Percentiles rank a stretch among this genome's conserved stretches.
Evolutionary conservation across 176 grass and related monocot genomes (phyloP).

Genomic region (Oryza longistaminata): DNA sequence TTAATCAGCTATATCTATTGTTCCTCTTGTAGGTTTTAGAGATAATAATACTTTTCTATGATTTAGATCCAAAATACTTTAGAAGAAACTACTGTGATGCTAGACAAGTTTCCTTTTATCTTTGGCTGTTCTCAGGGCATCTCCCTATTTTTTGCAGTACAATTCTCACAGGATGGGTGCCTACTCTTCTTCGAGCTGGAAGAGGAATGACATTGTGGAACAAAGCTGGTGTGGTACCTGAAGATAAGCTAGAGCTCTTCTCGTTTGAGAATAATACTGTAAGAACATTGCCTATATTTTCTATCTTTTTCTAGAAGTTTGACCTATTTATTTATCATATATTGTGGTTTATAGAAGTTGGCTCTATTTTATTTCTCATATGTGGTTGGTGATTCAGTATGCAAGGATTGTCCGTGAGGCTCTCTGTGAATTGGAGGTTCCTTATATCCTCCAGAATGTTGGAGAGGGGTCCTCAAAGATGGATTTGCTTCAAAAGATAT

Average conservation of each 20-base stretch:
- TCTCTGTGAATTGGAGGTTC: slow-evolving; percentile 91
- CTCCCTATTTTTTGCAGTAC: slow-evolving; percentile 52
- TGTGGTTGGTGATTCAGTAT: slow-evolving; percentile 41
- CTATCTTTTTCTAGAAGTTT: neutral
- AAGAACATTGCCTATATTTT: slow-evolving; percentile 18
- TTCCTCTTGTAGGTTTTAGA: neutral
- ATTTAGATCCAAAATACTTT: slow-evolving; percentile 11
- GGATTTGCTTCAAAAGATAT: slow-evolving; percentile 47
- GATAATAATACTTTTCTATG: neutral
- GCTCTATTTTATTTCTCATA: neutral
- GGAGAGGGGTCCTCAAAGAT: slow-evolving; percentile 69
- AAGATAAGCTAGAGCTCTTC: slow-evolving; percentile 76
- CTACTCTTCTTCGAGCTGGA: slow-evolving; percentile 84
- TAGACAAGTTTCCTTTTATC: neutral
- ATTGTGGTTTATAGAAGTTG: neutral
- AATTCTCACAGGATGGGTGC: slow-evolving; percentile 88
- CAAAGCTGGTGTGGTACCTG: slow-evolving; percentile 62
- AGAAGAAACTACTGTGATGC: neutral
- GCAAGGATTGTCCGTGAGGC: slow-evolving; percentile 85
- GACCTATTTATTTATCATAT: neutral
- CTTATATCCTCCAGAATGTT: slow-evolving; percentile 86
- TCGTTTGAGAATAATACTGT: slow-evolving; percentile 93
- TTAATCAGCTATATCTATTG: slow-evolving; percentile 1
- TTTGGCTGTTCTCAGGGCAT: neutral
- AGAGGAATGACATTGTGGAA: slow-evolving; percentile 88